Evolutionary conservation across 2,329 filamentous ascomycete species (phyloP).

Genomic region (Myotisia sp.): DNA sequence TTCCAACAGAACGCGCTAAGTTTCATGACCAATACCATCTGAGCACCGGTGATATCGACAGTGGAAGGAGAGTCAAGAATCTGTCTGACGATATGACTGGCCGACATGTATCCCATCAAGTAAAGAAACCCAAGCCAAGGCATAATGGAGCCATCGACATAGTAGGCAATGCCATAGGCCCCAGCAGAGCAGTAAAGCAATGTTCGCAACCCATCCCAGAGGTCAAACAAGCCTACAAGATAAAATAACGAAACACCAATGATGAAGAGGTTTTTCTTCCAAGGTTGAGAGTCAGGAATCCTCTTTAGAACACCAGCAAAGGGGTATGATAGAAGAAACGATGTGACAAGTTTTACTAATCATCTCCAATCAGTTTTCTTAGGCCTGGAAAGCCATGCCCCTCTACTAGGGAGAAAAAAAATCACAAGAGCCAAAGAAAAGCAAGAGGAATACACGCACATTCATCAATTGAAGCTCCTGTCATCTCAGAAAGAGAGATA

Average conservation of each 20-base stretch:
- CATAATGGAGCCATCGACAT: conserved; percentile 80
- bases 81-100: conserved; percentile 76
- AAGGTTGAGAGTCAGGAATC: conserved; percentile 69
- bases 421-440: too few species aligned
- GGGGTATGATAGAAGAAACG: conserved; percentile 84
- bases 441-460: conserved; percentile 28
- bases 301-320: conserved; percentile 79
- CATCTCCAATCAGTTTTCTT: conserved; percentile 2
- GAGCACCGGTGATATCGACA: conserved; percentile 81
- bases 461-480: conserved; percentile 53
- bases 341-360: conserved; percentile 80
- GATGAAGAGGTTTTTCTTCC: conserved; percentile 76
- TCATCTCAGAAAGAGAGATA: conserved; percentile 39
- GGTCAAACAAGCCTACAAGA: conserved; percentile 78
- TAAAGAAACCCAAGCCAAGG: conserved; percentile 93
- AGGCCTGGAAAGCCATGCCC: too few species aligned
- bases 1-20: conserved; percentile 96
- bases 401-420: too few species aligned
- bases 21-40: conserved; percentile 99
- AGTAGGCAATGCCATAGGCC: conserved; percentile 70
- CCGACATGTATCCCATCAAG: conserved; percentile 86
- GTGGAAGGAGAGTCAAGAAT: conserved; percentile 48
- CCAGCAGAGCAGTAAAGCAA: conserved; percentile 64
- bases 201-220: conserved; percentile 73
- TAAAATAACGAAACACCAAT: conserved; percentile 75